Evolutionary conservation across 768 basidiomycete species (phyloP), one percentile per base, ranked within the genome.

Genomic region (Mycena olivaceomarginata): DNA sequence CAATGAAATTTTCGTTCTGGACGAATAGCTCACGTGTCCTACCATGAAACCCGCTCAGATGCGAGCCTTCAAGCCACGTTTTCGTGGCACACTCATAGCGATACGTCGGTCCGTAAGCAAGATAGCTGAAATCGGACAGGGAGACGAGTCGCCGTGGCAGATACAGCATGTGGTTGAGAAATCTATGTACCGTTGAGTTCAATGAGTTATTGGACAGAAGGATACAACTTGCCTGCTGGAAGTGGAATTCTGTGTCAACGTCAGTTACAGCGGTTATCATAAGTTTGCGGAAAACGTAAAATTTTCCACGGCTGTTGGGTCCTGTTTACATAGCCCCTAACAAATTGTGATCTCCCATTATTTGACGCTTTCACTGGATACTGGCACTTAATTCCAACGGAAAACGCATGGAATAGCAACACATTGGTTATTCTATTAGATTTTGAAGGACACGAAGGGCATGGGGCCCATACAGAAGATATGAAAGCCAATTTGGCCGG

Each of bases 81-180:
- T 40, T 18, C 20, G 40, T 37, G 0, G 39, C 8, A 10, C 46
- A 43, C 5, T 74, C 39, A 31, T 74, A 74, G 20, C 43, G 56
- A 5, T 67, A 20, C 10, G 65, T 67, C 2, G 65, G 72, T 5
- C 65, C 66, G 39, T 22, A 74, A 2, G 66, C 66, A 6, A 76
- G 4, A 18, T 51, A 67, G 3, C 72, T 45, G 40, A n/a, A 43
- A 20, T 57, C 46, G 20, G 3, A 3, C 6, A 56, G 2, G 4
- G 7, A 1, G 2, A 4, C 9, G 12, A 60, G n/a, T 2, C 75
- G 75, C 4, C 43, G 43, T 4, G 75, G 75, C 22, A 72, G 75
- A 25, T 76, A 72, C 1, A 76, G 51, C 7, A 67, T 22, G 9
- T 76, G 70, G 8, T 72, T 67, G 6, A 76, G 15, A 13, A 76